Conservation (phyloP, 2,329 filamentous ascomycete genomes). For the Albifimbria verrucaria region DNA sequence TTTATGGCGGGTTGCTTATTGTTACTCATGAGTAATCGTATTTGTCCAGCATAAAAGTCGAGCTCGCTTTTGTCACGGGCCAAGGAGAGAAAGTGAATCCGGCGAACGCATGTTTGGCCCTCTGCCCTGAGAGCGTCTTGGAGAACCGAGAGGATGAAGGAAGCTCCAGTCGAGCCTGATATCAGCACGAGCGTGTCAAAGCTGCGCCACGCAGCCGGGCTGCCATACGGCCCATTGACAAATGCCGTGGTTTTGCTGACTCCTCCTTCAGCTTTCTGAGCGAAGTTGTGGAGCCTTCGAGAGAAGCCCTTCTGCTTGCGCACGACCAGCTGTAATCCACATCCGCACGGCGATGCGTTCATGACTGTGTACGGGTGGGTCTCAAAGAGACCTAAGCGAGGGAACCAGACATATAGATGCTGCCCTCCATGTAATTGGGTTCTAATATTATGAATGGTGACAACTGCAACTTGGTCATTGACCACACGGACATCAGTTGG, state of each 20-base stretch:
- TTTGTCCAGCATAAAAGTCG: slow-evolving; percentile 46
- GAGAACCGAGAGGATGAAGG: slow-evolving; percentile 57
- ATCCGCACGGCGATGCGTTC: slow-evolving; percentile 54
- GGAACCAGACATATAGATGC: slow-evolving; percentile 60
- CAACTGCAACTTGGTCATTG: slow-evolving; percentile 49
- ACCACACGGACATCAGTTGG: slow-evolving; percentile 45
- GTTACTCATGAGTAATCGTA: background rate
- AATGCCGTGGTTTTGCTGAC: slow-evolving; percentile 34
- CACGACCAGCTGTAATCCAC: slow-evolving; percentile 57
- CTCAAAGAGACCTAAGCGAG: slow-evolving; percentile 50
- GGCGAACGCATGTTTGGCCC: slow-evolving; percentile 43
- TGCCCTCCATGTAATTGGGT: slow-evolving; percentile 59
- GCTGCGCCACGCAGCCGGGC: slow-evolving; percentile 52
- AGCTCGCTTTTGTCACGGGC: slow-evolving; percentile 52
- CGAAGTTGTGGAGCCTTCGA: slow-evolving; percentile 43
- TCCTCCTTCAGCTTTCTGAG: background rate
- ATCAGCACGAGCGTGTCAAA: slow-evolving; percentile 60
- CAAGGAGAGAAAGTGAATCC: slow-evolving; percentile 51
- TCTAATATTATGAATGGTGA: slow-evolving; percentile 58
- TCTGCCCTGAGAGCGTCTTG: slow-evolving; percentile 47
- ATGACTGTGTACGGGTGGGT: slow-evolving; percentile 62
- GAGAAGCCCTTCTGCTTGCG: slow-evolving; percentile 57
- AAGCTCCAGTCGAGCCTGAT: slow-evolving; percentile 61
- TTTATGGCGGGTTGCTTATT: background rate
- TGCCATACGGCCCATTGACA: slow-evolving; percentile 54